phyloP scores from a whole-genome alignment of 2,329 filamentous ascomycete species.

The Claviceps arundinis region DNA sequence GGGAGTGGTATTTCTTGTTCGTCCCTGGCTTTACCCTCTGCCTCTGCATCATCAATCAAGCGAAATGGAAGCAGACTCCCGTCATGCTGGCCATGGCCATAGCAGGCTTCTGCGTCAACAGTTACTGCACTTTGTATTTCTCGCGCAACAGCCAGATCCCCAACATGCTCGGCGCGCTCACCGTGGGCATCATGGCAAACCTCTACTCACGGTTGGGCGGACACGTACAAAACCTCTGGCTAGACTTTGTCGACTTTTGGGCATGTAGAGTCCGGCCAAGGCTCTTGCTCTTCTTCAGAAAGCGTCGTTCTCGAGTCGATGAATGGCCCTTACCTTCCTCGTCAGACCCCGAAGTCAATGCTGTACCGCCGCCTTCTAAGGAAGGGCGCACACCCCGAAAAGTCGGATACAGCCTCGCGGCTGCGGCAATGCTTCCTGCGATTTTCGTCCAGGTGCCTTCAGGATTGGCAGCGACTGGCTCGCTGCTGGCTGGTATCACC shows the following conservation, averaged over 20 bases:
- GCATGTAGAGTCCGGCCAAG: constrained; percentile 28
- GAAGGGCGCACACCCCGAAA: constrained; percentile 23
- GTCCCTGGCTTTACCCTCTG: constrained; percentile 63
- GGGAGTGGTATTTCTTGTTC: constrained; percentile 50
- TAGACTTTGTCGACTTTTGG: constrained; percentile 37
- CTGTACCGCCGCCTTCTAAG: constrained; percentile 11
- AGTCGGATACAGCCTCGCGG: constrained; percentile 64
- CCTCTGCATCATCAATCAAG: constrained; percentile 67
- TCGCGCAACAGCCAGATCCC: constrained; percentile 59
- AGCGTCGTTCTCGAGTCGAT: constrained; percentile 15
- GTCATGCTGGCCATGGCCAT: constrained; percentile 64
- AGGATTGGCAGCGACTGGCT: constrained; percentile 46
- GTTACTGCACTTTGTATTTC: constrained; percentile 55
- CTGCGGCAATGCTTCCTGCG: constrained; percentile 72
- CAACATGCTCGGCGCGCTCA: constrained; percentile 64
- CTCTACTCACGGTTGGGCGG: constrained; percentile 58
- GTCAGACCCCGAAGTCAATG: constrained; percentile 20
- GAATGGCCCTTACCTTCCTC: constrained; percentile 18
- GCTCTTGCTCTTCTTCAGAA: constrained; percentile 13
- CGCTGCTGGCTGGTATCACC: constrained; percentile 42
- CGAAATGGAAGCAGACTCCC: constrained; percentile 65
- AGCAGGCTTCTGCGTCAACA: constrained; percentile 63
- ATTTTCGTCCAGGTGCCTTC: constrained; percentile 64
- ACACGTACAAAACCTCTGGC: constrained; percentile 39
- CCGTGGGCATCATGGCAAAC: constrained; percentile 66